Conservation (phyloP, 169 alveolate species). For the Cryptosporidium tyzzeri region DNA sequence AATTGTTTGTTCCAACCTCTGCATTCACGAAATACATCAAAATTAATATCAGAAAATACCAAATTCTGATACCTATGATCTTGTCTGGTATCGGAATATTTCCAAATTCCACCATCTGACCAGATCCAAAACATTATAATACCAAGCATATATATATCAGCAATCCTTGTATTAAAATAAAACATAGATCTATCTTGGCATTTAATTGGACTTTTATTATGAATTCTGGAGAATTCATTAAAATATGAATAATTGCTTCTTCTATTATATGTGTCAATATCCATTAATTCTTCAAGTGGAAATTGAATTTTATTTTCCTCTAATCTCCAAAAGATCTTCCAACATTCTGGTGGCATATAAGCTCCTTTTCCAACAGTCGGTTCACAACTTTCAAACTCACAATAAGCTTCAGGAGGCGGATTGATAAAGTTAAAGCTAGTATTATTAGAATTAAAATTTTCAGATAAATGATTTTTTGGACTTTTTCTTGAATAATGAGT, state of each 20-base stretch:
- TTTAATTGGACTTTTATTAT: slow-evolving; percentile 47
- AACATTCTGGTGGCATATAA: slow-evolving; percentile 88
- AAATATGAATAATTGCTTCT: slow-evolving; percentile 56
- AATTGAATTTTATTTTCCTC: slow-evolving; percentile 61
- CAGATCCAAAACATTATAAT: slow-evolving; percentile 84
- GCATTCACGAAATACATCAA: slow-evolving; percentile 72
- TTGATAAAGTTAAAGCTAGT: slow-evolving; percentile 24
- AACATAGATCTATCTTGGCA: slow-evolving; percentile 79
- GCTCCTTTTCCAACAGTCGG: slow-evolving; percentile 88
- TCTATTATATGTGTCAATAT: background rate
- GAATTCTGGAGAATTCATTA: slow-evolving; percentile 2
- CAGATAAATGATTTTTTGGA: slow-evolving; percentile 1
- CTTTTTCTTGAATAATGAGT: slow-evolving; percentile 74
- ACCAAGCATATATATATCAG: slow-evolving; percentile 83
- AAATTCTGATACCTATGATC: slow-evolving; percentile 78
- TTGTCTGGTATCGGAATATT: slow-evolving; percentile 82
- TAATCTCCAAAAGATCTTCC: slow-evolving; percentile 81
- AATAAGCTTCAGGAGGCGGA: slow-evolving; percentile 74
- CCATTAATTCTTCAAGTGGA: slow-evolving; percentile 66
- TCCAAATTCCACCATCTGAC: slow-evolving; percentile 87
- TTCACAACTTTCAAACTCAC: slow-evolving; percentile 83
- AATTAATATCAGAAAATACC: slow-evolving; percentile 58
- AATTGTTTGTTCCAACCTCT: slow-evolving; percentile 54
- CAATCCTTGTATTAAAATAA: slow-evolving; percentile 83
- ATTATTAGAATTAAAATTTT: slow-evolving; percentile 23